Conservation (phyloP, 495 filamentous ascomycete genomes). For the Cercophora sp. region DNA sequence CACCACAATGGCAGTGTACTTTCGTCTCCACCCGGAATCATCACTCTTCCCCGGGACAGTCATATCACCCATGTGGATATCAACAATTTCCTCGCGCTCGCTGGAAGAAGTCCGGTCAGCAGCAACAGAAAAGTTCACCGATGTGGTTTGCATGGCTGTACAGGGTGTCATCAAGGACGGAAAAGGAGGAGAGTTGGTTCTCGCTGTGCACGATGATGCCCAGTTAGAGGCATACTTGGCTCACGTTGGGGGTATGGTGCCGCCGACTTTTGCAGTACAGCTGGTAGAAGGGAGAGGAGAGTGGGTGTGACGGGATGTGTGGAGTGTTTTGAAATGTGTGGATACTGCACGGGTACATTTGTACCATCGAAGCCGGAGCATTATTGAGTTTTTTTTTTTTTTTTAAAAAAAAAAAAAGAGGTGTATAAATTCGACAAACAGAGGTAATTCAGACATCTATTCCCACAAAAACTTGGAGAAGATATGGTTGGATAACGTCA, state of each 20-base stretch:
- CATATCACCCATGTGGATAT: conserved; percentile 53
- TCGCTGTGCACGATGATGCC: conserved; percentile 62
- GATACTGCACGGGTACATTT: too few relatives aligned
- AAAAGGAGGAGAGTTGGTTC: conserved; percentile 50
- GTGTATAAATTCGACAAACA: neutral
- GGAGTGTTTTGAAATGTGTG: too few relatives aligned
- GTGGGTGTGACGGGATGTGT: too few relatives aligned
- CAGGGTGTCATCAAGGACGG: conserved; percentile 63
- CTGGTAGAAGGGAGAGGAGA: too few relatives aligned
- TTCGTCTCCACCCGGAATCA: conserved; percentile 58
- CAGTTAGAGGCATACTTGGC: conserved; percentile 67
- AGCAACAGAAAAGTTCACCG: conserved; percentile 54
- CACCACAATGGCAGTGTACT: conserved; percentile 51
- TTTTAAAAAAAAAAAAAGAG: neutral
- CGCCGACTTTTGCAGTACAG: conserved; percentile 60
- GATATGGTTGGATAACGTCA: too few relatives aligned
- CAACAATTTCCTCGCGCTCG: conserved; percentile 51
- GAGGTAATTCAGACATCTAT: neutral
- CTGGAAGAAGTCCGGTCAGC: conserved; percentile 53
- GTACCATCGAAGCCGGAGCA: too few relatives aligned
- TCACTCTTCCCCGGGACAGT: conserved; percentile 36
- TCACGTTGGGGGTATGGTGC: conserved; percentile 55
- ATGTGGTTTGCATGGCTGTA: conserved; percentile 50
- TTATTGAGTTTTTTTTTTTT: too few relatives aligned
- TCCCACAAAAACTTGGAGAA: too few relatives aligned